phyloP scores from a whole-genome alignment of 345 rosid species.

The Citrus mangshanensis region DNA sequence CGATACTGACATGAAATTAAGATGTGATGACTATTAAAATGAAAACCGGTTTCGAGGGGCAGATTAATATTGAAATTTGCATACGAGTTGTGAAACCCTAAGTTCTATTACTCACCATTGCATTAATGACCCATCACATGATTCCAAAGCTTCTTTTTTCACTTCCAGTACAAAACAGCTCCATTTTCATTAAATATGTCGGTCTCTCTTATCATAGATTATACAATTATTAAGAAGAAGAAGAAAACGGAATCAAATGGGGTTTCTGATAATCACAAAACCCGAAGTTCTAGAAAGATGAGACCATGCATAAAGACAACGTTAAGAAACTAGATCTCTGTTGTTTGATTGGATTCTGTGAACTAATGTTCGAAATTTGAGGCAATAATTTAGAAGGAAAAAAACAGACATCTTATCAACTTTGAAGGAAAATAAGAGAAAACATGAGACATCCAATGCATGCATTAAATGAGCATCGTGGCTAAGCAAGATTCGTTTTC shows the following conservation, averaged over 20 bases:
- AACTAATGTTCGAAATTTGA: conserved; percentile 10
- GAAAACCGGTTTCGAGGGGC: conserved; percentile 19
- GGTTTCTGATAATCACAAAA: conserved; percentile 18
- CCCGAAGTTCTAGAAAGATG: conserved; percentile 38
- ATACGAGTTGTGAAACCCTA: conserved; percentile 31
- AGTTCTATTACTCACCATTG: conserved; percentile 17
- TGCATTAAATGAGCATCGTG: conserved; percentile 54
- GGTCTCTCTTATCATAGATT: conserved; percentile 23
- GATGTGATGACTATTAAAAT: conserved; percentile 9
- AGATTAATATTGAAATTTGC: conserved; percentile 26
- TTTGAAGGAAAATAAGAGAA: conserved; percentile 2
- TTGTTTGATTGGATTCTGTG: conserved; percentile 9
- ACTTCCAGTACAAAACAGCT: conserved; percentile 40
- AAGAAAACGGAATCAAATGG: conserved; percentile 9
- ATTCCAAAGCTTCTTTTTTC: conserved; percentile 31
- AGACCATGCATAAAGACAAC: conserved; percentile 8
- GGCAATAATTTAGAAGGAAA: conserved; percentile 29
- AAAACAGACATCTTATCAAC: conserved; percentile 59
- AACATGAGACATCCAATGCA: conserved; percentile 39
- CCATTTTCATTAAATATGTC: conserved; percentile 34
- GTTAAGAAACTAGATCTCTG: conserved; percentile 6
- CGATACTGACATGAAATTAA: conserved; percentile 36
- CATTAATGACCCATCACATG: conserved; percentile 52
- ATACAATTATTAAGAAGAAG: neutral
- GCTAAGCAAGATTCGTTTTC: conserved; percentile 39